Evolutionary conservation across 2,329 filamentous ascomycete genomes (phyloP), one percentile per base, ranked within the genome.

Genomic region (Fusarium duplospermum): DNA sequence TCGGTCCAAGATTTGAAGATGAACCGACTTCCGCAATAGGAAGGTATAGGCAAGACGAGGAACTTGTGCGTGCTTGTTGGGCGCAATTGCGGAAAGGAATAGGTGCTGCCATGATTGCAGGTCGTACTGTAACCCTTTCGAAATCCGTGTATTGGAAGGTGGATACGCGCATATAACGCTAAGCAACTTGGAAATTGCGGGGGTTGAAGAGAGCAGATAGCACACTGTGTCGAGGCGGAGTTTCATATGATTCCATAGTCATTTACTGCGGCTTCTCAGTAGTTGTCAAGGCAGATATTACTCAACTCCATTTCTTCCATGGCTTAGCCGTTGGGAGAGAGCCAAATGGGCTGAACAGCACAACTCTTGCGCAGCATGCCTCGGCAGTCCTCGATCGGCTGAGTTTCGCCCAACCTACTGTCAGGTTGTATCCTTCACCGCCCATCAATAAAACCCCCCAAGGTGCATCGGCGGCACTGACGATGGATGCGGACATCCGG

Each of bases 31-130:
- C 71, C 69, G 24, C 8, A 70, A 67, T 27, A 27, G 72, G 72
- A 74, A 75, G 72, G 72, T 70, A 66, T 70, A 56, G 29, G 45
- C 65, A 69, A 60, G 35, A 64, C 24, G 40, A 42, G 42, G 20
- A 20, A 47, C 42, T 56, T 24, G 45, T 35, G 20, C 14, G 31
- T 33, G 31, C 31, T 33, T 33, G 31, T 38, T 58, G 54, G 22
- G 54, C 50, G 50, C 50, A 31, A 20, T 56, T 56, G 50, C 54
- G 33, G 35, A 58, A 57, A 22, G 33, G 35, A 58, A 57, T 35
- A 57, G 22, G 64, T 61, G 50, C 45, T 59, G 58, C 40, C 24
- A 70, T 65, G 61, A 24, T 20, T 62, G 60, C 63, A 67, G 58
- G 38, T 45, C 20, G 27, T 59, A 8, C 11, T 57, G 42, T 14